Percentiles rank a stretch among this genome's conserved stretches.
phyloP scores from a whole-genome alignment of 2,329 filamentous ascomycete species.

The Geoglossum cookeanum region DNA sequence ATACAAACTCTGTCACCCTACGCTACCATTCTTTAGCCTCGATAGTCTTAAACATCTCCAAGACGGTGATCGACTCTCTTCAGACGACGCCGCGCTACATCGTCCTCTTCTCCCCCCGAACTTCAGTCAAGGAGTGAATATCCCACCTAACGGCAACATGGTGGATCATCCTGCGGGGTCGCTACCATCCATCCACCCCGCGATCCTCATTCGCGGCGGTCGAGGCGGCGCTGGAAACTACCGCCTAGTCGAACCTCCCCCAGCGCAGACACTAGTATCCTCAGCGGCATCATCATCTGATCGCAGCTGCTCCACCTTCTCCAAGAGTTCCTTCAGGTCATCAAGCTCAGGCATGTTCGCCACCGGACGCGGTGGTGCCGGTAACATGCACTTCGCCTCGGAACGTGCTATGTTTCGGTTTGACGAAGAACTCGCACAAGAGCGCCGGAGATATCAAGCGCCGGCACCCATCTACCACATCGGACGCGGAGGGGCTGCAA shows the following conservation, averaged over 20 bases:
- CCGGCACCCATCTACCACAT: constrained; percentile 38
- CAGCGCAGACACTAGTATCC: background rate
- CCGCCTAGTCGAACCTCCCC: background rate
- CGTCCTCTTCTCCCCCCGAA: background rate
- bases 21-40: background rate
- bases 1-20: background rate
- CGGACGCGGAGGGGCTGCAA: constrained; percentile 45
- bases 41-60: background rate
- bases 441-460: constrained; percentile 29
- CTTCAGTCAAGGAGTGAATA: background rate
- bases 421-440: constrained; percentile 43
- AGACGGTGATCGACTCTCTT: background rate
- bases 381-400: constrained; percentile 36
- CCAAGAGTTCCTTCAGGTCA: background rate
- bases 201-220: background rate
- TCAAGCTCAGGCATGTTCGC: constrained; percentile 27
- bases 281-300: background rate
- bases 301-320: background rate
- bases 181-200: background rate
- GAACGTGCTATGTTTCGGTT: constrained; percentile 43
- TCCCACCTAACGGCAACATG: background rate
- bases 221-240: background rate
- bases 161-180: background rate
- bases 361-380: constrained; percentile 46
- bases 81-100: background rate